phyloP scores from a whole-genome alignment of 768 basidiomycete species.

The Rhodotorula kratochvilovae region DNA sequence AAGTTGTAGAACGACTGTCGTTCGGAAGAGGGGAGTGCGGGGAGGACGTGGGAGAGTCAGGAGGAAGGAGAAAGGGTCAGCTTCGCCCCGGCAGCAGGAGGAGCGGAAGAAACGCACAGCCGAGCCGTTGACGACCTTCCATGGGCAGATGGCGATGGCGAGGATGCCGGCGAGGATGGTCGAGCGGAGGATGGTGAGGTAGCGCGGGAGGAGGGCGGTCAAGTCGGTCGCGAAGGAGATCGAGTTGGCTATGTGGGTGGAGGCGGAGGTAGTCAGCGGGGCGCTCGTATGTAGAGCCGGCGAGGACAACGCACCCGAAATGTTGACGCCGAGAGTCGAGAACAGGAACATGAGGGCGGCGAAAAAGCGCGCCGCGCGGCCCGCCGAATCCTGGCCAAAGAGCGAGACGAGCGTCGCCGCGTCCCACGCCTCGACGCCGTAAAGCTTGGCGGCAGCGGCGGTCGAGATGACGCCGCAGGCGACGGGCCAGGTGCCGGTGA shows the following conservation, averaged over 20 bases:
- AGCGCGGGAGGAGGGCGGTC: conserved; percentile 43
- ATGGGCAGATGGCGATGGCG: conserved; percentile 43
- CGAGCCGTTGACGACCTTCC: conserved; percentile 43
- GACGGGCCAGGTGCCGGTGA: neutral
- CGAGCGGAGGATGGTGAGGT: conserved; percentile 45
- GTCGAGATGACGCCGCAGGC: conserved; percentile 6
- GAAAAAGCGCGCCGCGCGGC: conserved; percentile 26
- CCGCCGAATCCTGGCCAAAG: conserved; percentile 1
- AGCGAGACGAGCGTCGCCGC: conserved; percentile 12
- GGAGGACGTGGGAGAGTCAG: too few relatives aligned
- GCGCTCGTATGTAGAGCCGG: neutral
- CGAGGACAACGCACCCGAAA: neutral
- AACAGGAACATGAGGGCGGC: neutral
- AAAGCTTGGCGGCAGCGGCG: conserved; percentile 4
- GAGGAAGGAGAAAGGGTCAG: too few relatives aligned
- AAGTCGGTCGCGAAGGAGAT: conserved; percentile 45
- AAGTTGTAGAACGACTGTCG: neutral
- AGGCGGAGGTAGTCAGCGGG: neutral
- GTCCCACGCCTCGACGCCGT: conserved; percentile 9
- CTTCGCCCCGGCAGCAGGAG: too few relatives aligned
- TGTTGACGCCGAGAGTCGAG: conserved; percentile 16
- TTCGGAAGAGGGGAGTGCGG: too few relatives aligned
- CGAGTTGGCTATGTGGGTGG: conserved; percentile 20
- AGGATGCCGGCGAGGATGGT: conserved; percentile 43
- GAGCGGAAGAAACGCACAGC: neutral